These are phyloP conservation scores for Ambrosia trifida DNA, from an alignment of 129 eudicot species.

Conservation along the genomic window DNA sequence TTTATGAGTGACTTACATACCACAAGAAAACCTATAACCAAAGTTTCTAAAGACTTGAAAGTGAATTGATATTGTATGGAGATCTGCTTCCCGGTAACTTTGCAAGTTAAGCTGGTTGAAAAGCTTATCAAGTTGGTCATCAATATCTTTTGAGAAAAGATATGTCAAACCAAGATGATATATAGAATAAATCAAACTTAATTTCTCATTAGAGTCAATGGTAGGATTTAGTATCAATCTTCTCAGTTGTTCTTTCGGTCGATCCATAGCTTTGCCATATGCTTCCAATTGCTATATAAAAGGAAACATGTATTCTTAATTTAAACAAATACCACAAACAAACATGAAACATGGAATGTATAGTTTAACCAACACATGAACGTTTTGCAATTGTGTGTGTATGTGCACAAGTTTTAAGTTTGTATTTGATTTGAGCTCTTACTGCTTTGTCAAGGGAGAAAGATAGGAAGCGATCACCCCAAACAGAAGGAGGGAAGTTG, in stretches of 20 bases:
- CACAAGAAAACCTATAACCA: not conserved
- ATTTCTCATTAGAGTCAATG: not conserved
- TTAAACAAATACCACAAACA: not conserved
- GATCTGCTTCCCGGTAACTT: not conserved
- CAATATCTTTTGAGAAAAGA: not conserved
- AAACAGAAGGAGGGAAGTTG: slow-evolving; percentile 10
- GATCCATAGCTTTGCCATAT: not conserved
- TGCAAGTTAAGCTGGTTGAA: not conserved
- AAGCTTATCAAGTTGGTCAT: slow-evolving; percentile 1
- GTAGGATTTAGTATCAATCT: not conserved
- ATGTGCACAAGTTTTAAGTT: not conserved
- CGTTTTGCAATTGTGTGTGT: not conserved
- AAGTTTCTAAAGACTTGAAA: not conserved
- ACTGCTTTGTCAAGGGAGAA: not conserved
- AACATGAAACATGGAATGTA: not conserved
- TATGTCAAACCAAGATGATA: slow-evolving; percentile 4
- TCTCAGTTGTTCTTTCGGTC: not conserved
- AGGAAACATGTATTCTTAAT: not conserved
- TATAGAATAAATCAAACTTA: not conserved
- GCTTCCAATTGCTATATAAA: not conserved
- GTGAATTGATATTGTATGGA: not conserved
- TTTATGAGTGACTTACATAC: not conserved
- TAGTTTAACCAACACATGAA: not conserved
- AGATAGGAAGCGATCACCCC: not conserved
- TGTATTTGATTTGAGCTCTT: not conserved